These are phyloP conservation scores for Fusarium buxicola DNA, from an alignment of 2,329 filamentous ascomycete species.

Conservation along the genomic window DNA sequence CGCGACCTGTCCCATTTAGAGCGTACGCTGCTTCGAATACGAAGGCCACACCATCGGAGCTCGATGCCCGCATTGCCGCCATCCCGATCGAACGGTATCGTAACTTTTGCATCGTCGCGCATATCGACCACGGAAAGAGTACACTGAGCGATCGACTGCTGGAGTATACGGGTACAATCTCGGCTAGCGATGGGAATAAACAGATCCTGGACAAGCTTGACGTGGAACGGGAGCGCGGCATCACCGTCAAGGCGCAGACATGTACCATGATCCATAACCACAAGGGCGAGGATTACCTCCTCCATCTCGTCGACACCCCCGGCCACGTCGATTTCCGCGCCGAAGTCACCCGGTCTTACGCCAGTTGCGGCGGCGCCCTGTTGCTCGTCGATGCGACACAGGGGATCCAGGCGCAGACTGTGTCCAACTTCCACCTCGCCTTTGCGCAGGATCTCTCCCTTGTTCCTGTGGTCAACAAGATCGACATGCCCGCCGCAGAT, in stretches of 20 bases:
- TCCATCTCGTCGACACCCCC: conserved; percentile 96
- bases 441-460: conserved; percentile 90
- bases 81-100: conserved; percentile 85
- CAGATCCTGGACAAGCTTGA: conserved; percentile 98
- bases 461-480: conserved; percentile 95
- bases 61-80: conserved; percentile 69
- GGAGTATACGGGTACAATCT: conserved; percentile 93
- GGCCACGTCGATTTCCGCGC: conserved; percentile 98
- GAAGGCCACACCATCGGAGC: conserved; percentile 50
- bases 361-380: conserved; percentile 92
- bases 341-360: conserved; percentile 95
- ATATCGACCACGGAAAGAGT: conserved; percentile 98
- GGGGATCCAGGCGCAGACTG: conserved; percentile 96
- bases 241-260: conserved; percentile 98
- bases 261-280: conserved; percentile 97
- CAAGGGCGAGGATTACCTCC: conserved; percentile 85
- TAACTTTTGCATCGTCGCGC: conserved; percentile 98
- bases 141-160: conserved; percentile 93
- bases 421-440: conserved; percentile 97
- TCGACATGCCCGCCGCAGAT: conserved; percentile 91
- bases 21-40: conserved; percentile 25
- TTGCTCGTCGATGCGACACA: conserved; percentile 96
- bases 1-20: conserved; percentile 6
- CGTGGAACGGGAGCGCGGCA: conserved; percentile 94
- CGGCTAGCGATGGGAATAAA: conserved; percentile 83